Evolutionary conservation across 331 rosid genomes (phyloP), one percentile per base, ranked within the genome.

Genomic region (Erythrophleum ivorense): DNA sequence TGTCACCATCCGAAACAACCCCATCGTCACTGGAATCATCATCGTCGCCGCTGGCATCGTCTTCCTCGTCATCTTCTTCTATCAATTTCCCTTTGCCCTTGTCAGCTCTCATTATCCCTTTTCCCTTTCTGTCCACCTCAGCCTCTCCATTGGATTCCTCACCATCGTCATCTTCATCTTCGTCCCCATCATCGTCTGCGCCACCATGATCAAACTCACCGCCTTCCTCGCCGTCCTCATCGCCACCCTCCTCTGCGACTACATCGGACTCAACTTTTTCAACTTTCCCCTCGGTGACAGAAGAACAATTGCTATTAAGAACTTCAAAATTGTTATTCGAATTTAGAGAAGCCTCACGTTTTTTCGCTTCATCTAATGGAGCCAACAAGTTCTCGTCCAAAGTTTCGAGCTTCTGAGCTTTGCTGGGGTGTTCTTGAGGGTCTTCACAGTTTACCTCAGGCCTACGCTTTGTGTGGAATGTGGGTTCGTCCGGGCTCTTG

Each of bases 81-180:
- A 91, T 77, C 90, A 93, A 38, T 80, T 90, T 95, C 79, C 98
- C 99, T 80, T 95, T 95, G 3, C 99, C 98, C 87, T 95, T 95
- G 73, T 84, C 92, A 43, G 85, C 92, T 16, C 86, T 90, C 90
- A 74, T 7, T 64, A 89, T 78, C 73, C 91, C 94, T 34, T 95
- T 93, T 12, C 98, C 97, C 94, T 93, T 95, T 14, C 82, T 86
- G 82, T 93, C 96, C 84, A 65, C 86, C 69, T 79, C 87, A 43
- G 48, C 81, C 14, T 87, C 83, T 36, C 70, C 91, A 12, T 82
- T 82, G 0, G 89, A 83, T 31, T 89, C 80, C 59, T 82, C 94
- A 2, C 63, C 88, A 7, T 82, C 88, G n/a, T 65, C 88, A 0
- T 90, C 29, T 24, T 24, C 29, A 24, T 24, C 29, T 24, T 24